Evolutionary conservation across 495 filamentous ascomycete species (phyloP).

Genomic region (Cetradonia linearis): DNA sequence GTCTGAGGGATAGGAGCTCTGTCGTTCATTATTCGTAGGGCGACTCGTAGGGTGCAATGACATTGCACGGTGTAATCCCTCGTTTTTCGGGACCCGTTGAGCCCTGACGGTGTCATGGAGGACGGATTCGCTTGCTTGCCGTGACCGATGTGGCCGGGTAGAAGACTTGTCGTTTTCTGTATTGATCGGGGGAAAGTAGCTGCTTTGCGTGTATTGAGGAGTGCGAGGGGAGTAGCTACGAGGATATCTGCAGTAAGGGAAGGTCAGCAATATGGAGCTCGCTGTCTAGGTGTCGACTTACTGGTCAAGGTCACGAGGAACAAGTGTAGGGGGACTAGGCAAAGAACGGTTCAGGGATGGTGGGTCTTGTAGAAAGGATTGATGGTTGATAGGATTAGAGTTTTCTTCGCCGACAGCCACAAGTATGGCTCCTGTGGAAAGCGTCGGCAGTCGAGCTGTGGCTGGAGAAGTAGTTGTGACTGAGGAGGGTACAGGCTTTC

Average conservation of each 20-base stretch:
- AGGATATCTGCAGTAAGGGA: constrained; percentile 18
- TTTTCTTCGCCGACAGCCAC: constrained; percentile 23
- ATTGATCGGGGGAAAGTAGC: constrained; percentile 18
- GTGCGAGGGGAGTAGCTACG: constrained; percentile 20
- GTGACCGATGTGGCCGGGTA: constrained; percentile 16
- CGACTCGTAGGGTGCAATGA: constrained; percentile 27
- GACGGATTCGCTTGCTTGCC: constrained; percentile 27
- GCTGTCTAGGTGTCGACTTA: constrained; percentile 12
- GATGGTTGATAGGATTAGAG: background rate
- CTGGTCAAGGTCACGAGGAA: constrained; percentile 27
- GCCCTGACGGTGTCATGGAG: constrained; percentile 24
- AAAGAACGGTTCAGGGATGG: constrained; percentile 17
- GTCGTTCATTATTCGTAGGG: constrained; percentile 29
- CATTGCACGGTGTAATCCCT: constrained; percentile 27
- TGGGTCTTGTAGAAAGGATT: constrained; percentile 14
- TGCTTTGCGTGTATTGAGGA: constrained; percentile 10
- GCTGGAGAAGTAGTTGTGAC: constrained; percentile 17
- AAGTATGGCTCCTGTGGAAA: constrained; percentile 20
- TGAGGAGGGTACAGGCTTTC: constrained; percentile 30
- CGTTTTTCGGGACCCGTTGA: constrained; percentile 17
- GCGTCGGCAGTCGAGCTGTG: constrained; percentile 13
- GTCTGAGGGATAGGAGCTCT: constrained; percentile 27
- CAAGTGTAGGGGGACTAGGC: constrained; percentile 16
- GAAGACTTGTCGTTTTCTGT: constrained; percentile 6
- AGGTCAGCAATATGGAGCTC: constrained; percentile 11